phyloP scores from a whole-genome alignment of 2,329 filamentous ascomycete species.

The Fusarium circinatum region DNA sequence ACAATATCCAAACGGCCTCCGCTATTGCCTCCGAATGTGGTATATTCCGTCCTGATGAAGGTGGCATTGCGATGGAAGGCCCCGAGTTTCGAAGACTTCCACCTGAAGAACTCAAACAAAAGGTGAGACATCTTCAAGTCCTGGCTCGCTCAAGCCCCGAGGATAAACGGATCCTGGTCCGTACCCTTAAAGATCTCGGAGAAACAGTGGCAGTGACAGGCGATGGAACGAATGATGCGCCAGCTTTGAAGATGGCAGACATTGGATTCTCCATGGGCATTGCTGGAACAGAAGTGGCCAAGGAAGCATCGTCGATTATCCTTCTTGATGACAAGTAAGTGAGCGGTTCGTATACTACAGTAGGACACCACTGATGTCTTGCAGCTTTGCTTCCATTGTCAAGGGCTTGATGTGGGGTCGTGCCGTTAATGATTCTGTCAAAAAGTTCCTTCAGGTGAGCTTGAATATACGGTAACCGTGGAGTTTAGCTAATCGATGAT shows the following conservation, averaged over 20 bases:
- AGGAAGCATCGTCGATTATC: conserved; percentile 71
- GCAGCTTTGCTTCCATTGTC: conserved; percentile 64
- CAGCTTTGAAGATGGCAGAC: conserved; percentile 69
- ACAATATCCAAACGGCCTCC: conserved; percentile 57
- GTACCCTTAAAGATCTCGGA: conserved; percentile 69
- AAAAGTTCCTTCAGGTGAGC: conserved; percentile 68
- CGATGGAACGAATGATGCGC: conserved; percentile 71
- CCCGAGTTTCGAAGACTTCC: conserved; percentile 66
- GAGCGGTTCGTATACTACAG: background rate
- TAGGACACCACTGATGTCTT: conserved; percentile 7
- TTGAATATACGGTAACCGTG: background rate
- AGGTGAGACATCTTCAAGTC: conserved; percentile 70
- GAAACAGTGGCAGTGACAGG: conserved; percentile 69
- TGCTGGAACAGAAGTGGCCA: conserved; percentile 70
- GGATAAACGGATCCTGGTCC: conserved; percentile 72
- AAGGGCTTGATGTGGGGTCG: conserved; percentile 72
- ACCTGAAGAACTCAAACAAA: conserved; percentile 61
- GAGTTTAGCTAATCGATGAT: background rate
- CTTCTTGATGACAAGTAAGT: conserved; percentile 66
- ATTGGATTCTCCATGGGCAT: conserved; percentile 74
- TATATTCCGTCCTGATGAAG: conserved; percentile 59
- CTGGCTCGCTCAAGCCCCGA: conserved; percentile 73
- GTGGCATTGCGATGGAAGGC: conserved; percentile 72
- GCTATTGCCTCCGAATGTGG: conserved; percentile 59
- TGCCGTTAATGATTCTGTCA: conserved; percentile 70